Evolutionary conservation across 495 filamentous ascomycete genomes (phyloP).

Genomic region (Glarea lozoyensis): DNA sequence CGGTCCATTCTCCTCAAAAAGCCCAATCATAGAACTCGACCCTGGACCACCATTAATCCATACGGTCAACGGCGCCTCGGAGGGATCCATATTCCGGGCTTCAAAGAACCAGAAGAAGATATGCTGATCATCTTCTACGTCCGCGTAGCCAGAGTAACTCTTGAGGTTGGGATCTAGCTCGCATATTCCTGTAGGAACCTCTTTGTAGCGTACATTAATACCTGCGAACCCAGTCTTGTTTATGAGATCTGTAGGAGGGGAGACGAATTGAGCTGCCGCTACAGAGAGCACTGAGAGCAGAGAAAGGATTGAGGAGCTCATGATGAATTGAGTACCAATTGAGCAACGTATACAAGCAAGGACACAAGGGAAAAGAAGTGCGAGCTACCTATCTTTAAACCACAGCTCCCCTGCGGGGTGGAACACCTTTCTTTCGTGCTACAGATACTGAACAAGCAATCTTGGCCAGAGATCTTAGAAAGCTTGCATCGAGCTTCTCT

Average conservation of each 20-base stretch:
- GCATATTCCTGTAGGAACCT: constrained; percentile 54
- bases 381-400: too few species aligned
- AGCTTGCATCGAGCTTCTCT: too few species aligned
- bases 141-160: constrained; percentile 58
- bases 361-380: too few species aligned
- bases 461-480: too few species aligned
- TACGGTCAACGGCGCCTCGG: constrained; percentile 47
- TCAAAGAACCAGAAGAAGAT: constrained; percentile 65
- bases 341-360: too few species aligned
- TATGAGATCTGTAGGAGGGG: constrained; percentile 45
- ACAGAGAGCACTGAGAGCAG: constrained; percentile 3
- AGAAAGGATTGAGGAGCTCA: constrained; percentile 8
- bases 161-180: constrained; percentile 57
- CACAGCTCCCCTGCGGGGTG: too few species aligned
- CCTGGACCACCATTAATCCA: constrained; percentile 58
- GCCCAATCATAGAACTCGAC: constrained; percentile 50
- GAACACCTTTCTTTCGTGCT: too few species aligned
- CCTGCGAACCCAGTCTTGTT: constrained; percentile 39
- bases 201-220: constrained; percentile 49
- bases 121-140: constrained; percentile 50
- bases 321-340: too few species aligned
- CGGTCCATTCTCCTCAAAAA: constrained; percentile 56
- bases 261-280: constrained; percentile 45
- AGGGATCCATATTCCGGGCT: constrained; percentile 41
- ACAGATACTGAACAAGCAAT: too few species aligned